Percentiles rank a stretch among this genome's conserved stretches.
These are phyloP conservation scores for Pulveroboletus sp. DNA, from an alignment of 768 basidiomycete species.

Conservation along the genomic window DNA sequence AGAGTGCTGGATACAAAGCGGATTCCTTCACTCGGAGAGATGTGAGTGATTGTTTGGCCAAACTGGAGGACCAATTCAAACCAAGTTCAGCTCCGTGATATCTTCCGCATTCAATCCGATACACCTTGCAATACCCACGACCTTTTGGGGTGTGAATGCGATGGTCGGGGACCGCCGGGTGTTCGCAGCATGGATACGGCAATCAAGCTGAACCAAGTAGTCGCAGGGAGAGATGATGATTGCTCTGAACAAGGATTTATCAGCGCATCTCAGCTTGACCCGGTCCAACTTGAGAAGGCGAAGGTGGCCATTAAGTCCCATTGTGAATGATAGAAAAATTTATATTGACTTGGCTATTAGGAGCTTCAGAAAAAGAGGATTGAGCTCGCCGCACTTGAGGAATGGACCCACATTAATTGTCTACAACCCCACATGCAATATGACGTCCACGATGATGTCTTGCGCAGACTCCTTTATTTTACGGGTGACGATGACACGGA, in stretches of 20 bases:
- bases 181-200: not conserved
- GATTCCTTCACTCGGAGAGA: conserved; percentile 87
- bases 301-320: conserved; percentile 41
- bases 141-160: conserved; percentile 76
- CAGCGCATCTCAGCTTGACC: conserved; percentile 57
- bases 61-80: conserved; percentile 3
- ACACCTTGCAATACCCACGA: conserved; percentile 92
- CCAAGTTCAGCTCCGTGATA: conserved; percentile 68
- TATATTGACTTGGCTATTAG: conserved; percentile 31
- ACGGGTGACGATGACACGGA: conserved; percentile 12
- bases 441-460: conserved; percentile 59
- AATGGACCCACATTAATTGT: conserved; percentile 86
- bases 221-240: conserved; percentile 26
- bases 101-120: conserved; percentile 79
- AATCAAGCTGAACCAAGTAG: conserved; percentile 23
- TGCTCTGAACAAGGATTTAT: conserved; percentile 49
- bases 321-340: not conserved
- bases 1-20: conserved; percentile 54
- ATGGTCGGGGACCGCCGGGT: conserved; percentile 18
- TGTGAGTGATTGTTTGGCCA: conserved; percentile 39
- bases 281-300: conserved; percentile 38
- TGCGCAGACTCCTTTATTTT: conserved; percentile 43
- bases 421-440: conserved; percentile 41
- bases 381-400: conserved; percentile 64
- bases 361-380: conserved; percentile 63